These are phyloP conservation scores for Arachis stenosperma DNA, from an alignment of 306 rosid genomes.

Conservation along the genomic window DNA sequence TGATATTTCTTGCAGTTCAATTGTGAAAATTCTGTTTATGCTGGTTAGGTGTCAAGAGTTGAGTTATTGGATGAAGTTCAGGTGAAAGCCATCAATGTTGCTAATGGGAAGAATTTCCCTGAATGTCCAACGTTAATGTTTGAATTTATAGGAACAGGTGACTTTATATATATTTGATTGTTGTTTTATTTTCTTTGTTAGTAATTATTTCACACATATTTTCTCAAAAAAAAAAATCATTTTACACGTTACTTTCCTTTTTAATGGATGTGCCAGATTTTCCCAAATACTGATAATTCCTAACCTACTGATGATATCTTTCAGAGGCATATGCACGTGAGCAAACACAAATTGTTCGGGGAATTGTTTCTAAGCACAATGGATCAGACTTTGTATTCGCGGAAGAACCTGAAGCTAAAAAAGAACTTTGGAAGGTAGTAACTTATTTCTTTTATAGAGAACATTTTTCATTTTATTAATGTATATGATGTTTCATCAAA, in stretches of 20 bases:
- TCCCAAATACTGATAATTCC: conserved; percentile 21
- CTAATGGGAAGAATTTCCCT: conserved; percentile 83
- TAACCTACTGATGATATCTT: conserved; percentile 34
- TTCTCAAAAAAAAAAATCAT: not conserved
- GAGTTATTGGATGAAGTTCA: conserved; percentile 96
- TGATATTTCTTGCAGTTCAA: conserved; percentile 25
- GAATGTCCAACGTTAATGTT: conserved; percentile 88
- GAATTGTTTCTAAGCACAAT: conserved; percentile 78
- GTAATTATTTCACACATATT: conserved; percentile 22
- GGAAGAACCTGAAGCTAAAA: conserved; percentile 84
- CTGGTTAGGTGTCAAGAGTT: conserved; percentile 84
- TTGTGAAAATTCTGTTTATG: conserved; percentile 32
- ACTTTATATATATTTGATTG: conserved; percentile 2
- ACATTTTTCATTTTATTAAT: conserved; percentile 2
- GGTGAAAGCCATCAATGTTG: conserved; percentile 85
- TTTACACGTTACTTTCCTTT: conserved; percentile 13
- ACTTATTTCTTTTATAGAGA: conserved; percentile 19
- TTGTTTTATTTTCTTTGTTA: conserved; percentile 5
- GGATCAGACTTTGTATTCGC: conserved; percentile 94
- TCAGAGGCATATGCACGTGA: conserved; percentile 94
- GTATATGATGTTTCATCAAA: conserved; percentile 17
- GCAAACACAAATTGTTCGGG: conserved; percentile 86
- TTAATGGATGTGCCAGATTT: conserved; percentile 24
- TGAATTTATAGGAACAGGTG: conserved; percentile 96
- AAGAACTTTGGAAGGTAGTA: conserved; percentile 89